Evolutionary conservation across 441 rosid species (phyloP), one percentile per base, ranked within the genome.

Genomic region (Mallotus repandus): DNA sequence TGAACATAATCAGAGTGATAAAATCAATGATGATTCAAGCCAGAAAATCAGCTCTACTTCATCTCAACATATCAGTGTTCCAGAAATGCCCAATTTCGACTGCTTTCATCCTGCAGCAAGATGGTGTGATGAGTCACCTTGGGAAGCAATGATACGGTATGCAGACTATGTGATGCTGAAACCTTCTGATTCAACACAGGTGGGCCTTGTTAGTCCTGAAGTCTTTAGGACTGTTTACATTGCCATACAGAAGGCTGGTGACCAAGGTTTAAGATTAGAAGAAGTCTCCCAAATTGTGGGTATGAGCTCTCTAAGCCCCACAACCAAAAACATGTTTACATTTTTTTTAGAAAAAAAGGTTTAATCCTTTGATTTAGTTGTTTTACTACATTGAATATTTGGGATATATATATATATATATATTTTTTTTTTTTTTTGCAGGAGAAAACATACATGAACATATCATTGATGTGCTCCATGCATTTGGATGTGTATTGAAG

Each of bases 181-280:
- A 69, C 73, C 79, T 75, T 79, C 80, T 78, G 86, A 80, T 69
- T 71, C 76, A 77, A 64, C 68, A 74, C 66, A 78, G 71, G 63
- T 54, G 46, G 75, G 80, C 81, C 73, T 75, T 69, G 73, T 83
- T 72, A 69, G 68, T 82, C 90, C 92, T 41, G 84, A 74, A 78
- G 79, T 83, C 74, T 86, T 93, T 70, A 86, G 83, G 83, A 77
- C 78, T 67, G 74, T 87, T 77, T 86, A 82, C 79, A 48, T 78
- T 81, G 85, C 87, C 69, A 89, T 93, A 82, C 86, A 91, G 84
- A 90, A 84, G 86, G 92, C 96, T 68, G 97, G 98, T 72, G 99
- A 96, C 81, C 97, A 91, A 84, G 99, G 99, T 69, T 83, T 93
- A 85, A 84, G 87, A 70, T 70, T 81, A 62, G 87, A 88, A 82